These are phyloP conservation scores for Sporobolomyces roseus DNA, from an alignment of 768 basidiomycete species.

Conservation along the genomic window DNA sequence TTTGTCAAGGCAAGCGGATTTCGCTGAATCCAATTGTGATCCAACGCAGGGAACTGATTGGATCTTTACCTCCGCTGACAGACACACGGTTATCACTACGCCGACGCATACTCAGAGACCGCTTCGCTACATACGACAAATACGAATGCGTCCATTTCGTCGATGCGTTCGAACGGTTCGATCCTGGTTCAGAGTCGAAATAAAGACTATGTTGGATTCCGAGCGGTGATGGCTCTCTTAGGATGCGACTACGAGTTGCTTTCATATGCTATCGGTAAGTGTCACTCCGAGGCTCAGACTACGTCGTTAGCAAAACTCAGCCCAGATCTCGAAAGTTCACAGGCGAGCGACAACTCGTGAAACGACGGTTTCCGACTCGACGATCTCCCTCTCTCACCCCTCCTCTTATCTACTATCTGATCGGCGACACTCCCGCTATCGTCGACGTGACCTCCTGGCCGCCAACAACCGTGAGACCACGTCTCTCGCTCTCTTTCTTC, in stretches of 20 bases:
- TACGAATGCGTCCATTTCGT: background rate
- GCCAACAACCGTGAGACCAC: constrained; percentile 6
- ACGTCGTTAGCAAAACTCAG: background rate
- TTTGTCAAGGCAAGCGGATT: constrained; percentile 19
- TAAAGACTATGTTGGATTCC: constrained; percentile 21
- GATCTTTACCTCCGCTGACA: too few relatives aligned
- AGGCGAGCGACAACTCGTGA: constrained; percentile 35
- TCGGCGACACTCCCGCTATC: constrained; percentile 34
- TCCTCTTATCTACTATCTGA: constrained; percentile 27
- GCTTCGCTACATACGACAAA: constrained; percentile 18
- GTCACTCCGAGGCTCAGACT: too few relatives aligned
- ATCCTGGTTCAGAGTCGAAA: constrained; percentile 9
- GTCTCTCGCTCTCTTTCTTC: background rate
- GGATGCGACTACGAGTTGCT: constrained; percentile 35
- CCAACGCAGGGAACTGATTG: background rate
- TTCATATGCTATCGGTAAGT: constrained; percentile 21
- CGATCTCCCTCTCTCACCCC: constrained; percentile 18
- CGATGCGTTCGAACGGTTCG: constrained; percentile 8
- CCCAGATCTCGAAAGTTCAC: background rate
- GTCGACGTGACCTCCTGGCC: constrained; percentile 18
- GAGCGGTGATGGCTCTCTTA: constrained; percentile 23
- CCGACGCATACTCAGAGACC: constrained; percentile 15
- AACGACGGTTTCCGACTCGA: constrained; percentile 30
- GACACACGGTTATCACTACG: constrained; percentile 18
- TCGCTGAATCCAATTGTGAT: too few relatives aligned